Conservation (phyloP, 2,329 filamentous ascomycete species). For the Fusarium torulosum region DNA sequence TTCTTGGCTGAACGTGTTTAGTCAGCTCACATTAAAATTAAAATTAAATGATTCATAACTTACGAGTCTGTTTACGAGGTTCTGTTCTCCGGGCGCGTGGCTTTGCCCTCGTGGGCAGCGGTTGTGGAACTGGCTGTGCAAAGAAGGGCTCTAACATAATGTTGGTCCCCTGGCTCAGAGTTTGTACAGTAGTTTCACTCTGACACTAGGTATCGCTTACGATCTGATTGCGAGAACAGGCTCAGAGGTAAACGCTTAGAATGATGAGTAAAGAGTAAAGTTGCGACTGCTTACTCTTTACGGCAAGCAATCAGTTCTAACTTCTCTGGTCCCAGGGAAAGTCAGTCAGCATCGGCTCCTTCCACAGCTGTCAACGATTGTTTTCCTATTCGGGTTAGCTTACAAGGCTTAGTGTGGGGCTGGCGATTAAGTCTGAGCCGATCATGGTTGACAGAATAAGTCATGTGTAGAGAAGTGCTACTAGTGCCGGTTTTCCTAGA, state of each 20-base stretch:
- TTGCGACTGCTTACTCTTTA: slow-evolving; percentile 30
- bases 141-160: slow-evolving; percentile 35
- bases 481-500: too few species aligned
- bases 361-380: slow-evolving; percentile 33
- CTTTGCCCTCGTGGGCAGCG: slow-evolving; percentile 3
- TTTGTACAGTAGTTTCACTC: background rate
- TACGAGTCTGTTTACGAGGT: slow-evolving; percentile 17
- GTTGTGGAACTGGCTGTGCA: background rate
- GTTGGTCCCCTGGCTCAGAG: background rate
- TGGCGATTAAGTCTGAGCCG: slow-evolving; percentile 9
- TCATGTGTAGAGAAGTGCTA: too few species aligned
- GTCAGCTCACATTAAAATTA: background rate
- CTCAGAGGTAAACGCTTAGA: background rate
- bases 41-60: background rate
- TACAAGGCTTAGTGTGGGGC: background rate
- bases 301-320: slow-evolving; percentile 23
- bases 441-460: slow-evolving; percentile 2
- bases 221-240: rapidly evolving
- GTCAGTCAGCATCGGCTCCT: slow-evolving; percentile 11
- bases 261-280: background rate
- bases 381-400: slow-evolving; percentile 45
- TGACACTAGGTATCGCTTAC: background rate
- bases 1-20: slow-evolving; percentile 29
- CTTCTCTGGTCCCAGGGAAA: background rate
- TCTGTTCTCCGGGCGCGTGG: slow-evolving; percentile 15